phyloP scores from a whole-genome alignment of 768 basidiomycete species.

The Lentinula boryana region DNA sequence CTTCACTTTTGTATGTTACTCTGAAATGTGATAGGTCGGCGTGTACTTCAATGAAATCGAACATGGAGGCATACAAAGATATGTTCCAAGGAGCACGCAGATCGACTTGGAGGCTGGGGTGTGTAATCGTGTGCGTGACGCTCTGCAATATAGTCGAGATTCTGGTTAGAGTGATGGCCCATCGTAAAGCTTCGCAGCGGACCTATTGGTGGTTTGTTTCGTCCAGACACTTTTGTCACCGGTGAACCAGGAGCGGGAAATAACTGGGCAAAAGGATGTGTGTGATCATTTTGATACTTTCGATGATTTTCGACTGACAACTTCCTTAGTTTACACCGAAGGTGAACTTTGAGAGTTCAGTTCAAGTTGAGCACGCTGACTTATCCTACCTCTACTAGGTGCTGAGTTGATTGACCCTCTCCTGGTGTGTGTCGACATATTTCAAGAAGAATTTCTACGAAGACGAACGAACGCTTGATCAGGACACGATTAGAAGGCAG shows the following conservation, averaged over 20 bases:
- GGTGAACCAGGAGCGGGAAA: slow-evolving; percentile 71
- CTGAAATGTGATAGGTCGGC: slow-evolving; percentile 42
- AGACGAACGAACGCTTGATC: neutral
- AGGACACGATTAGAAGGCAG: slow-evolving; percentile 78
- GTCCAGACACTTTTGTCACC: slow-evolving; percentile 80
- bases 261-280: slow-evolving; percentile 95
- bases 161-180: neutral
- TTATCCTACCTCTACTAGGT: slow-evolving; percentile 33
- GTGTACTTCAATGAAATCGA: slow-evolving; percentile 80
- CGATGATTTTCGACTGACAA: neutral
- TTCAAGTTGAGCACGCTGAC: neutral
- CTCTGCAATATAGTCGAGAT: neutral
- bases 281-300: slow-evolving; percentile 21
- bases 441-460: neutral
- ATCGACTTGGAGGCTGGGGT: slow-evolving; percentile 89
- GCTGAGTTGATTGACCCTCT: slow-evolving; percentile 90
- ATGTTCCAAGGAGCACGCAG: slow-evolving; percentile 86
- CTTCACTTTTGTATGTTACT: neutral
- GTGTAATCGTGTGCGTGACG: slow-evolving; percentile 56
- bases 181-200: slow-evolving; percentile 56
- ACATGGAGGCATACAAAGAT: slow-evolving; percentile 49
- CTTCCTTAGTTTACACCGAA: slow-evolving; percentile 72
- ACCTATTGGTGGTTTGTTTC: slow-evolving; percentile 67
- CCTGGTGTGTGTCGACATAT: slow-evolving; percentile 33
- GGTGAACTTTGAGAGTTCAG: slow-evolving; percentile 32